A percentile compares a stretch with the other conserved stretches of the same genome.
phyloP scores from a whole-genome alignment of 2,329 filamentous ascomycete species.

The Colletotrichum destructivum region DNA sequence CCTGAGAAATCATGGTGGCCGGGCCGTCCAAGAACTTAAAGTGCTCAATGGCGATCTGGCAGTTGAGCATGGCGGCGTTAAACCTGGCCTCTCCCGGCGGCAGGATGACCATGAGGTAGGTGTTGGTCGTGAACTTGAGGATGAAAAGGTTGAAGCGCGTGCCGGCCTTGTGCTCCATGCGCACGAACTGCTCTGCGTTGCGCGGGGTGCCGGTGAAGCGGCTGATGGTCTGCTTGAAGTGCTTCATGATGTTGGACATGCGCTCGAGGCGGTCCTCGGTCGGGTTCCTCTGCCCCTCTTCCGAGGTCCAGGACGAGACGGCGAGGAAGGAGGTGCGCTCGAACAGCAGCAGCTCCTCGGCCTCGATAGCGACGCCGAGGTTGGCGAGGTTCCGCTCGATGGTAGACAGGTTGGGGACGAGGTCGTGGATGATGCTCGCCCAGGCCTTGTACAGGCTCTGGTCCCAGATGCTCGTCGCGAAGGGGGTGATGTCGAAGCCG shows the following conservation, averaged over 20 bases:
- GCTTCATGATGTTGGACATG: constrained; percentile 97
- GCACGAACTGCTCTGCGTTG: constrained; percentile 84
- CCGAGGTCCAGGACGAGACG: constrained; percentile 90
- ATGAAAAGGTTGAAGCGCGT: constrained; percentile 93
- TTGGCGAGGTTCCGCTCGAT: constrained; percentile 90
- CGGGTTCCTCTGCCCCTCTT: constrained; percentile 83
- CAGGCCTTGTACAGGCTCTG: constrained; percentile 98
- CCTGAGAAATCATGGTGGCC: constrained; percentile 45
- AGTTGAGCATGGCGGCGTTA: constrained; percentile 92
- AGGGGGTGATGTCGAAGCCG: constrained; percentile 83
- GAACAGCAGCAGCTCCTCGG: constrained; percentile 94
- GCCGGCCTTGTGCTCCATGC: constrained; percentile 85
- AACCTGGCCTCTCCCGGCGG: constrained; percentile 93
- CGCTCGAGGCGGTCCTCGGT: constrained; percentile 93
- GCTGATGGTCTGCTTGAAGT: constrained; percentile 90
- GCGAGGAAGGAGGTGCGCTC: constrained; percentile 97
- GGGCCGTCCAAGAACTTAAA: constrained; percentile 79
- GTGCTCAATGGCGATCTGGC: constrained; percentile 85
- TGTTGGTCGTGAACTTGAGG: constrained; percentile 96
- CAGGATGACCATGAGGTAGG: constrained; percentile 92
- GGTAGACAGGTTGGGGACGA: constrained; percentile 92
- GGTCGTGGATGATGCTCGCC: constrained; percentile 97
- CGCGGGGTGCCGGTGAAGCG: constrained; percentile 86
- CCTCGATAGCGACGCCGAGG: constrained; percentile 88
- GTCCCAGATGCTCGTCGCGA: constrained; percentile 98